A percentile compares a stretch with the other conserved stretches of the same genome.
These are phyloP conservation scores for Yamadazyma blattariae DNA, from an alignment of 1,139 yeast genomes.

Conservation along the genomic window DNA sequence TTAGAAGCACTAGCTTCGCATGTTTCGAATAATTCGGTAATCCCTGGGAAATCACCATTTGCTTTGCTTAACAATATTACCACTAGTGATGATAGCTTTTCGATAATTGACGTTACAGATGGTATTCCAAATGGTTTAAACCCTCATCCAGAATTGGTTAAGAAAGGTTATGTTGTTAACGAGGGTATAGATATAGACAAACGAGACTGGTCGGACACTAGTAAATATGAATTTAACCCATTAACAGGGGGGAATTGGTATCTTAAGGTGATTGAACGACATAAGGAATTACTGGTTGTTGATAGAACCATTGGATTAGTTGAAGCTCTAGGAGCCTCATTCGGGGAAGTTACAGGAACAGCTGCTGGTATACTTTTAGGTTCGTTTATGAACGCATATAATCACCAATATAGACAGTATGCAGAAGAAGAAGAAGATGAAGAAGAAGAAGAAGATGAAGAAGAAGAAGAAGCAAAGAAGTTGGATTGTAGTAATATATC, in stretches of 20 bases:
- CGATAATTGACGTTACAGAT: not conserved
- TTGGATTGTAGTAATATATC: not conserved
- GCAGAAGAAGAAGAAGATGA: no score
- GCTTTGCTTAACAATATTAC: slow-evolving; percentile 1
- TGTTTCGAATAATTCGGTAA: not conserved
- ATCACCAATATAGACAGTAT: not conserved
- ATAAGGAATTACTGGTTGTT: not conserved
- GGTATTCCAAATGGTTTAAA: not conserved
- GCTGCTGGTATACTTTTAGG: not conserved
- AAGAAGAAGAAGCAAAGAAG: not conserved
- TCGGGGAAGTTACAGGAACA: not conserved
- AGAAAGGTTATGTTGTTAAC: not conserved
- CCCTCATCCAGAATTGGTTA: slow-evolving; percentile 1
- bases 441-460: no score
- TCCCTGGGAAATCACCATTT: not conserved
- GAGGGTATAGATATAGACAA: not conserved
- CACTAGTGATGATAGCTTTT: not conserved
- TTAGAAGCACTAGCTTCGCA: not conserved
- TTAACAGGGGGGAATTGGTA: not conserved
- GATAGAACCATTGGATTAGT: not conserved
- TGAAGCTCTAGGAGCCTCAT: slow-evolving; percentile 1
- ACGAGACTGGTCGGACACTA: not conserved
- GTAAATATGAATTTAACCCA: not conserved
- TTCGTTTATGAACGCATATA: not conserved
- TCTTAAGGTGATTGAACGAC: not conserved